These are phyloP conservation scores for Leccinum uliginosum DNA, from an alignment of 768 basidiomycete genomes.

Conservation along the genomic window DNA sequence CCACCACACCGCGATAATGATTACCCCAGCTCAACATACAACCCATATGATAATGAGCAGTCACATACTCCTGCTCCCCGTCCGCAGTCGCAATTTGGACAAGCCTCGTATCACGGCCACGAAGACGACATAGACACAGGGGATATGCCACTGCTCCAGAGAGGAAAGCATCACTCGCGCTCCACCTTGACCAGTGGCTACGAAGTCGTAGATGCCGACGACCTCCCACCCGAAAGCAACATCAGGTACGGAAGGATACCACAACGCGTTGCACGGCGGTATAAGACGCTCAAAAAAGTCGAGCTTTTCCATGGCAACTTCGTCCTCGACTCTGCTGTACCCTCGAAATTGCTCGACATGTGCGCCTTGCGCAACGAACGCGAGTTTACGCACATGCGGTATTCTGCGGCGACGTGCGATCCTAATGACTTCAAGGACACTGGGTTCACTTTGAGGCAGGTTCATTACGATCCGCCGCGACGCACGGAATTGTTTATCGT, in stretches of 20 bases:
- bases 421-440: constrained; percentile 84
- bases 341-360: constrained; percentile 85
- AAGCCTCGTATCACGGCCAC: constrained; percentile 36
- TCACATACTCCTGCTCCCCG: constrained; percentile 22
- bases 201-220: constrained; percentile 25
- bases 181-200: constrained; percentile 46
- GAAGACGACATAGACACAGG: constrained; percentile 50
- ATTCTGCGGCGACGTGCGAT: constrained; percentile 93
- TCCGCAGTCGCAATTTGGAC: constrained; percentile 21
- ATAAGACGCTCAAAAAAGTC: constrained; percentile 93
- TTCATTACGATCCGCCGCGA: constrained; percentile 87
- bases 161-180: constrained; percentile 34
- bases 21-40: constrained; percentile 17
- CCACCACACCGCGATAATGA: constrained; percentile 16
- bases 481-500: constrained; percentile 95
- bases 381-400: constrained; percentile 95
- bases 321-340: constrained; percentile 85
- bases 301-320: constrained; percentile 94
- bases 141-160: constrained; percentile 61
- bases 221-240: constrained; percentile 43
- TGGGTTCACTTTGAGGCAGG: constrained; percentile 85
- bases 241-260: constrained; percentile 90
- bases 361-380: constrained; percentile 73
- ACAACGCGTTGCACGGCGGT: constrained; percentile 80
- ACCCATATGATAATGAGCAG: constrained; percentile 18